phyloP scores from a whole-genome alignment of 2,329 filamentous ascomycete species.

The Microsporum ferrugineum region DNA sequence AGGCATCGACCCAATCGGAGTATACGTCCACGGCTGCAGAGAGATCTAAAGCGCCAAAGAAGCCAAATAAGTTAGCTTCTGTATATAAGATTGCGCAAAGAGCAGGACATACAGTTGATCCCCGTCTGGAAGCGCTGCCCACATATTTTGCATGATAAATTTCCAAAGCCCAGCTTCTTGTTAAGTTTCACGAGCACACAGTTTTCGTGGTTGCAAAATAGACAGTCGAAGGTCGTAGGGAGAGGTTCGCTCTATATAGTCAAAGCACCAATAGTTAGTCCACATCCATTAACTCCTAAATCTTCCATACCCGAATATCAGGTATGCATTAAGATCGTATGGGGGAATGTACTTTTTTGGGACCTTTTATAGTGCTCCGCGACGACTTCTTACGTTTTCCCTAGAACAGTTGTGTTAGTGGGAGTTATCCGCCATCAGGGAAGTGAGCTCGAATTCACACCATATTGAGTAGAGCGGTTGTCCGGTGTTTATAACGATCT shows the following conservation, averaged over 20 bases:
- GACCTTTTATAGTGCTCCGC: conserved; percentile 56
- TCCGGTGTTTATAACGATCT: neutral
- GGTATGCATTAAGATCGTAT: neutral
- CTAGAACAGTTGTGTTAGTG: conserved; percentile 33
- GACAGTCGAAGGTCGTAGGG: conserved; percentile 77
- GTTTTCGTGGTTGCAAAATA: conserved; percentile 97
- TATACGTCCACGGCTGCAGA: conserved; percentile 91
- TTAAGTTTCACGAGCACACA: conserved; percentile 84
- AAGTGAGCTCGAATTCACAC: neutral
- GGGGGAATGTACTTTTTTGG: conserved; percentile 42
- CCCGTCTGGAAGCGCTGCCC: conserved; percentile 86
- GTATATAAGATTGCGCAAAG: neutral
- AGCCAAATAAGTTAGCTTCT: neutral
- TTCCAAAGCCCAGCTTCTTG: conserved; percentile 79
- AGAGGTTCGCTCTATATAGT: conserved; percentile 35
- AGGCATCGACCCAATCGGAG: conserved; percentile 96
- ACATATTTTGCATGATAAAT: conserved; percentile 82
- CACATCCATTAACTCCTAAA: neutral
- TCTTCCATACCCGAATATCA: conserved; percentile 5
- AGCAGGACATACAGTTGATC: conserved; percentile 60
- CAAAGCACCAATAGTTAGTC: neutral
- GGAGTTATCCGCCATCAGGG: neutral
- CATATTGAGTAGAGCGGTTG: neutral
- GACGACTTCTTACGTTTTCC: conserved; percentile 86
- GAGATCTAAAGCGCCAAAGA: conserved; percentile 49